Percentiles rank a stretch among this genome's conserved stretches.
Evolutionary conservation across 257 asterid species (phyloP).

Genomic region (Ophiorrhiza pumila): DNA sequence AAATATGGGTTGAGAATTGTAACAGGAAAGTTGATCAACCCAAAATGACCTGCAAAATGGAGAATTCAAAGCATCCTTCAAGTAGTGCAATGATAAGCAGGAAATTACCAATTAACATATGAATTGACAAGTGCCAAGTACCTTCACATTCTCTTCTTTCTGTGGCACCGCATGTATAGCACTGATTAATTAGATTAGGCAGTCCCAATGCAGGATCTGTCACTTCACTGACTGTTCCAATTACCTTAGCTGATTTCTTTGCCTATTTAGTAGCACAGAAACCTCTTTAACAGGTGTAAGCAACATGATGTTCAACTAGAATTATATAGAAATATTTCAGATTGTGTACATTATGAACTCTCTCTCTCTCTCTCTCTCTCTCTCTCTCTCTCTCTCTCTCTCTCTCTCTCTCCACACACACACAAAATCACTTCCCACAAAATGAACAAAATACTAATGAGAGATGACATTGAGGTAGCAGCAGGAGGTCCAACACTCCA

Average conservation of each 20-base stretch:
- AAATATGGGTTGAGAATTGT: constrained; percentile 79
- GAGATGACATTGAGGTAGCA: not conserved
- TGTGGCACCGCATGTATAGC: constrained; percentile 78
- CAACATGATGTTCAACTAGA: not conserved
- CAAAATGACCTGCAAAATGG: constrained; percentile 85
- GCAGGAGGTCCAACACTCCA: not conserved
- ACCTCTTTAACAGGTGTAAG: constrained; percentile 15
- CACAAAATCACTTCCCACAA: not conserved
- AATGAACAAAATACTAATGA: not conserved
- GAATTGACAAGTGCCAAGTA: constrained; percentile 24
- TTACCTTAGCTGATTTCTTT: constrained; percentile 41
- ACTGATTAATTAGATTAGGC: constrained; percentile 54
- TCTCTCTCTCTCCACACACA: not conserved
- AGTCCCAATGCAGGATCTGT: constrained; percentile 83
- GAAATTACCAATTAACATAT: constrained; percentile 21
- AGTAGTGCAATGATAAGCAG: constrained; percentile 4
- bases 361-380: too few species aligned
- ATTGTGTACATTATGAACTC: not conserved
- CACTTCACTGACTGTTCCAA: constrained; percentile 64
- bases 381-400: not conserved
- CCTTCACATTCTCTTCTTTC: constrained; percentile 77
- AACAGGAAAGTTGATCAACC: constrained; percentile 60
- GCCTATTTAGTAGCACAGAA: constrained; percentile 38
- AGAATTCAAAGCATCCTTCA: constrained; percentile 14
- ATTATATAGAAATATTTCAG: not conserved